phyloP scores from a whole-genome alignment of 768 basidiomycete genomes.

The Sutorius australiensis region DNA sequence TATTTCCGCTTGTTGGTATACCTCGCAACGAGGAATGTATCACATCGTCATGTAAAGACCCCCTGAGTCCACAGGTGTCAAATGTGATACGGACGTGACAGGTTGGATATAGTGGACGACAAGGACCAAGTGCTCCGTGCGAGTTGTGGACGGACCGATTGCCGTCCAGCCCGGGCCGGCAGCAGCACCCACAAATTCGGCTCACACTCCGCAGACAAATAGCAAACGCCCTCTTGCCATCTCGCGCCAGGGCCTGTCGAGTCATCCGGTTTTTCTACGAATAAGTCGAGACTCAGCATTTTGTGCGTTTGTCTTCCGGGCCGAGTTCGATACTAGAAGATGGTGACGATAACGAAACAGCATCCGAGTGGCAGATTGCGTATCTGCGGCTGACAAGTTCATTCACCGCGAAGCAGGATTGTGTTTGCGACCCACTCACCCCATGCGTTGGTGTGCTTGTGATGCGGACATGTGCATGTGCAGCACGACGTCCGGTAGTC shows the following conservation, averaged over 20 bases:
- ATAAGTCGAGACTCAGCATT: background rate
- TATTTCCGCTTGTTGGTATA: constrained; percentile 1
- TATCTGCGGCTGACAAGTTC: background rate
- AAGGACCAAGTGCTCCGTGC: background rate
- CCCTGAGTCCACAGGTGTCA: background rate
- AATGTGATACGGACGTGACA: background rate
- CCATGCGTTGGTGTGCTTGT: background rate
- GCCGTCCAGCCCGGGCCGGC: background rate
- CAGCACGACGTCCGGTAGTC: background rate
- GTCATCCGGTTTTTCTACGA: background rate
- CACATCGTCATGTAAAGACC: background rate
- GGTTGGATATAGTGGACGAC: background rate
- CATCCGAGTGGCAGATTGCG: background rate
- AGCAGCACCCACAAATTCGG: background rate
- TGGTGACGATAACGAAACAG: background rate
- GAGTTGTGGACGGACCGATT: background rate
- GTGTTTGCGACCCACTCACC: background rate
- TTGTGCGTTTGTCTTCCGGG: background rate
- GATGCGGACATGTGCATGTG: too few relatives aligned
- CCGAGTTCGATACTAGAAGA: background rate
- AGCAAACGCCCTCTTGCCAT: background rate
- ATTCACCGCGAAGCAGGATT: background rate
- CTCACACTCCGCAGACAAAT: background rate
- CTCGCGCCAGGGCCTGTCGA: too few relatives aligned
- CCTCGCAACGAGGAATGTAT: background rate